Percentiles rank a stretch among this genome's conserved stretches.
Evolutionary conservation across 257 asterid species (phyloP).

Genomic region (Ocimum tenuiflorum): DNA sequence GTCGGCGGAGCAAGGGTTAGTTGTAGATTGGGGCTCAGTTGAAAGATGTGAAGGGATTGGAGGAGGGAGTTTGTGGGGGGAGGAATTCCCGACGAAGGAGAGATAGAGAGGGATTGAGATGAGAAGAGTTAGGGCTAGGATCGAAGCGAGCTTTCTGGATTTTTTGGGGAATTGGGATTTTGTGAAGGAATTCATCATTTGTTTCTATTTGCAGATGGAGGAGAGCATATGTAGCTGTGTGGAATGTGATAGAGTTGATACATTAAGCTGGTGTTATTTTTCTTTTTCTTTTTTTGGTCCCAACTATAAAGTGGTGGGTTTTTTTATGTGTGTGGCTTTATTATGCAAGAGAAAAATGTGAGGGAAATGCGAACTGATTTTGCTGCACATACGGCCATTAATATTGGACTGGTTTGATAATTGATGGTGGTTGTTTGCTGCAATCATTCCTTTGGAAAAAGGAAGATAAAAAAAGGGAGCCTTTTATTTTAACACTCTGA

Average conservation of each 20-base stretch:
- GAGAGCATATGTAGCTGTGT: background rate
- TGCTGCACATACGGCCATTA: background rate
- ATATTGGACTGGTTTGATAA: no score
- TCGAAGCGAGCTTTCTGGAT: constrained; percentile 36
- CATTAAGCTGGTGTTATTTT: no score
- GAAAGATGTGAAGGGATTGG: background rate
- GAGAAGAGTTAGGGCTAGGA: constrained; percentile 33
- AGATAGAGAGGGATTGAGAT: constrained; percentile 41
- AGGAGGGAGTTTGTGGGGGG: constrained; percentile 20
- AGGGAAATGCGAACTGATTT: background rate
- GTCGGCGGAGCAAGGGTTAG: background rate
- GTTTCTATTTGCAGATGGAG: background rate
- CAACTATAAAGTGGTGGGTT: background rate
- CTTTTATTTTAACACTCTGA: no score
- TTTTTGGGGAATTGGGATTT: constrained; percentile 44
- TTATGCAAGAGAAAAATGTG: background rate
- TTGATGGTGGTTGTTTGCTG: background rate
- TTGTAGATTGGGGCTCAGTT: background rate
- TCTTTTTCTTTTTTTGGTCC: no score
- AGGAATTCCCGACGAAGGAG: constrained; percentile 26
- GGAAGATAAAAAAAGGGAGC: no score
- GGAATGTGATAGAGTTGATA: background rate
- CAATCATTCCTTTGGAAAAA: background rate
- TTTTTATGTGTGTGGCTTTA: background rate
- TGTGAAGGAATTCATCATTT: constrained; percentile 41